Percentiles rank a stretch among this genome's conserved stretches.
These are phyloP conservation scores for Bolboschoenoplectus hybrid DNA, from an alignment of 202 grass and related monocot species.

Conservation along the genomic window DNA sequence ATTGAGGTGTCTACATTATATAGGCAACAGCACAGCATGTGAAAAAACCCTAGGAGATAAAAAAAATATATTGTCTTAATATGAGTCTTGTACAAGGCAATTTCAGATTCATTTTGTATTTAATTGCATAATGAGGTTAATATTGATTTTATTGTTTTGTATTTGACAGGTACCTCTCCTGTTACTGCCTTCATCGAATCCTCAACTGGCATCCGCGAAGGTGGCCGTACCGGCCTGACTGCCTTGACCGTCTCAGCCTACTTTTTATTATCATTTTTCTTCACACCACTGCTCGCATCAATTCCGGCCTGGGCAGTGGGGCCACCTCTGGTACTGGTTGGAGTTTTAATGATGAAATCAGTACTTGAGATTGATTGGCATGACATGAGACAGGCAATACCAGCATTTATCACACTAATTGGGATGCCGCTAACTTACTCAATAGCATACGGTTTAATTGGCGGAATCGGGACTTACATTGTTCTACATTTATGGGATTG, in stretches of 20 bases:
- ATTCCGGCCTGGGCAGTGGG: constrained; percentile 90
- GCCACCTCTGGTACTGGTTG: constrained; percentile 86
- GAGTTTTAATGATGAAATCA: constrained; percentile 91
- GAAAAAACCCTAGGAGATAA: background rate
- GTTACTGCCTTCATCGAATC: constrained; percentile 94
- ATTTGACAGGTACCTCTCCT: constrained; percentile 58
- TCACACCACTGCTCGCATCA: constrained; percentile 86
- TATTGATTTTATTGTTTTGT: background rate
- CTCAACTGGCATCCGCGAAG: constrained; percentile 84
- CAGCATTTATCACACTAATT: constrained; percentile 78
- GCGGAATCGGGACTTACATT: constrained; percentile 73
- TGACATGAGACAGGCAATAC: constrained; percentile 85
- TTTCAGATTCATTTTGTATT: background rate
- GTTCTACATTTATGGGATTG: constrained; percentile 73
- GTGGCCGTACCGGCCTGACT: constrained; percentile 76
- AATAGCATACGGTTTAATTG: constrained; percentile 93
- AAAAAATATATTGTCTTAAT: background rate
- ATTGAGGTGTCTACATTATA: background rate
- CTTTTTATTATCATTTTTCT: constrained; percentile 69
- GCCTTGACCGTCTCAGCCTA: constrained; percentile 65
- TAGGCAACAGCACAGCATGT: background rate
- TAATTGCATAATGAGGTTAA: background rate
- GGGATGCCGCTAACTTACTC: constrained; percentile 98
- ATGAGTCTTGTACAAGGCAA: background rate
- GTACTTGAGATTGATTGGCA: constrained; percentile 81